phyloP scores from a whole-genome alignment of 164 flowering plant genomes.

The Chimonanthus praecox region DNA sequence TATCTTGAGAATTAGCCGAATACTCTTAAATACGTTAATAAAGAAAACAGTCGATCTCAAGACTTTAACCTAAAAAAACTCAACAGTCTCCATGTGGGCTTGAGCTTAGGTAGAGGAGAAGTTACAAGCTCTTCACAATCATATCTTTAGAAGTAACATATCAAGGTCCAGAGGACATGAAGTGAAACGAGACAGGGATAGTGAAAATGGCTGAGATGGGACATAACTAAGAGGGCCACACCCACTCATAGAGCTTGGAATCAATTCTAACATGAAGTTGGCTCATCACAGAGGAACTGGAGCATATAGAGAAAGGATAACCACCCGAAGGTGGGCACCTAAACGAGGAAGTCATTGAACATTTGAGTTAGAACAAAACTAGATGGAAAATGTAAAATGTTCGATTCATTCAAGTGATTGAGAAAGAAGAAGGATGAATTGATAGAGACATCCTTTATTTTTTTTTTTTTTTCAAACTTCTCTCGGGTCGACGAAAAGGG shows the following conservation, averaged over 20 bases:
- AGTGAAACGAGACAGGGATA: not conserved
- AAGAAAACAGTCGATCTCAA: too few species aligned
- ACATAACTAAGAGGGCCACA: not conserved
- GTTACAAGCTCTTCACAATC: too few species aligned
- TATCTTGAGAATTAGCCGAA: too few species aligned
- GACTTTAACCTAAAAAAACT: too few species aligned
- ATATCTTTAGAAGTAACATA: too few species aligned
- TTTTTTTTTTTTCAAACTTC: slow-evolving; percentile 38
- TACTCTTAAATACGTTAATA: too few species aligned
- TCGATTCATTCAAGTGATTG: not conserved
- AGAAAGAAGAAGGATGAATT: not conserved
- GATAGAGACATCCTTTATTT: not conserved
- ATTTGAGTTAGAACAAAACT: slow-evolving; percentile 22
- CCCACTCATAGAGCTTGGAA: not conserved
- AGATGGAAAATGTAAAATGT: not conserved
- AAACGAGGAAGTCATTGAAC: slow-evolving; percentile 32
- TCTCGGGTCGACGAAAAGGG: slow-evolving; percentile 76
- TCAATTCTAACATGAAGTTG: too few species aligned
- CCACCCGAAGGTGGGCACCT: slow-evolving; percentile 24
- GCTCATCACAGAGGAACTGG: not conserved
- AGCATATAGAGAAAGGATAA: too few species aligned
- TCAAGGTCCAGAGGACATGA: too few species aligned
- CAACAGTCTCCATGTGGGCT: too few species aligned
- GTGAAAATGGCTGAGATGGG: not conserved
- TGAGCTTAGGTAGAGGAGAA: too few species aligned